phyloP scores from a whole-genome alignment of 1,284 basidiomycete genomes.

The Ganoderma lingzhi region DNA sequence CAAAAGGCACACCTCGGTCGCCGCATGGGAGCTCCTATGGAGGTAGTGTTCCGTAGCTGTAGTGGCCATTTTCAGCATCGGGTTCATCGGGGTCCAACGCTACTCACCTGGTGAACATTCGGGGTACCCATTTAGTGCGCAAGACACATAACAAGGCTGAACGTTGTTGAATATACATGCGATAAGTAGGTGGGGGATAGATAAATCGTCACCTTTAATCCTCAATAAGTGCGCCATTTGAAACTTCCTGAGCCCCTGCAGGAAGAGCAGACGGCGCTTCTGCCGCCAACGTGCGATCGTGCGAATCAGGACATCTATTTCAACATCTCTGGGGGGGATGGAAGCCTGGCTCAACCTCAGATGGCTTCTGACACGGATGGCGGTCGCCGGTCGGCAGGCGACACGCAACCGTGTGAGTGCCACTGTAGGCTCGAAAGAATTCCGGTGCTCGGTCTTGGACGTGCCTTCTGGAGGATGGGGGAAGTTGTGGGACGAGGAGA shows the following conservation, averaged over 20 bases:
- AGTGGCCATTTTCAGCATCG: neutral
- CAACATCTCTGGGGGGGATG: neutral
- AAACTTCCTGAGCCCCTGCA: neutral
- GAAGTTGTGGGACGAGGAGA: neutral
- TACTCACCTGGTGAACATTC: neutral
- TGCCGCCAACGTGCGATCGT: constrained; percentile 10
- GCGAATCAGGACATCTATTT: constrained; percentile 21
- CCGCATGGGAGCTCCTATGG: neutral
- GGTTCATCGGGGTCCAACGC: neutral
- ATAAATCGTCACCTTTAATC: neutral
- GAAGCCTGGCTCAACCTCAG: neutral
- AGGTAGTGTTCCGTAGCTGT: neutral
- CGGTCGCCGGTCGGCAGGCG: constrained; percentile 8
- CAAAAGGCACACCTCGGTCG: neutral
- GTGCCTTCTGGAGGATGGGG: constrained; percentile 11
- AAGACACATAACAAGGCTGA: neutral
- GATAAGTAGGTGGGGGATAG: neutral
- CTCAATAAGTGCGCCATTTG: neutral
- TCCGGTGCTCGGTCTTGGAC: constrained; percentile 25
- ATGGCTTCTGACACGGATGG: constrained; percentile 2
- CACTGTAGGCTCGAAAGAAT: constrained; percentile 4
- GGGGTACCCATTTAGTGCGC: neutral
- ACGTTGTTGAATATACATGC: neutral
- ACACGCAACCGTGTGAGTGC: constrained; percentile 5
- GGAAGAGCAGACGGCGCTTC: constrained; percentile 7